A percentile compares a stretch with the other conserved stretches of the same genome.
phyloP scores from a whole-genome alignment of 371 early-diverging fungal genomes.

The Rhizopus sp. region DNA sequence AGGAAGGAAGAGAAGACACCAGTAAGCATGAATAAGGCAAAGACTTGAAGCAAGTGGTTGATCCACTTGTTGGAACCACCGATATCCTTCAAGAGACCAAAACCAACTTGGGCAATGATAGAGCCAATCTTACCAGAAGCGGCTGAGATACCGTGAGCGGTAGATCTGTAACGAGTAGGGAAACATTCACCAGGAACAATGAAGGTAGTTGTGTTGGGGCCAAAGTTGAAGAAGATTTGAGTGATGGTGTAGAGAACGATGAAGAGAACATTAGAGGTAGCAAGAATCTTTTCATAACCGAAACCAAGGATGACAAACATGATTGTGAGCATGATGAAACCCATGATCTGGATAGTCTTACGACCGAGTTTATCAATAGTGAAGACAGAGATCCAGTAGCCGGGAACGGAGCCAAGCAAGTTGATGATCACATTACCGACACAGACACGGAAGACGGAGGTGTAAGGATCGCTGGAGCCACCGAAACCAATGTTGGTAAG shows the following conservation, averaged over 20 bases:
- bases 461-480: slow-evolving; percentile 53
- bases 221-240: slow-evolving; percentile 86
- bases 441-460: slow-evolving; percentile 53
- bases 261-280: slow-evolving; percentile 60
- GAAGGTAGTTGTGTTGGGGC: slow-evolving; percentile 87
- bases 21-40: slow-evolving; percentile 77
- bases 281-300: slow-evolving; percentile 49
- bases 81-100: slow-evolving; percentile 70
- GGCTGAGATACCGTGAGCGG: slow-evolving; percentile 89
- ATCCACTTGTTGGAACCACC: slow-evolving; percentile 69
- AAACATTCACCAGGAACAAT: slow-evolving; percentile 86
- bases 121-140: slow-evolving; percentile 88
- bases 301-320: slow-evolving; percentile 51
- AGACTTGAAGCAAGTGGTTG: slow-evolving; percentile 69
- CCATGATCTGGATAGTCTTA: slow-evolving; percentile 79
- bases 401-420: slow-evolving; percentile 83
- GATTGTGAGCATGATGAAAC: slow-evolving; percentile 55
- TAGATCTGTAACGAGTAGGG: slow-evolving; percentile 85
- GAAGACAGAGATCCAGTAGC: slow-evolving; percentile 83
- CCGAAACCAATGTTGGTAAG: slow-evolving; percentile 67
- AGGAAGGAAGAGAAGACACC: slow-evolving; percentile 65
- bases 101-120: slow-evolving; percentile 76
- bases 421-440: slow-evolving; percentile 82
- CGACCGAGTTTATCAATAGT: slow-evolving; percentile 85
- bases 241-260: slow-evolving; percentile 75